Evolutionary conservation across 1,284 basidiomycete genomes (phyloP), one percentile per base, ranked within the genome.

Genomic region (Fomitiporia mediterranea): DNA sequence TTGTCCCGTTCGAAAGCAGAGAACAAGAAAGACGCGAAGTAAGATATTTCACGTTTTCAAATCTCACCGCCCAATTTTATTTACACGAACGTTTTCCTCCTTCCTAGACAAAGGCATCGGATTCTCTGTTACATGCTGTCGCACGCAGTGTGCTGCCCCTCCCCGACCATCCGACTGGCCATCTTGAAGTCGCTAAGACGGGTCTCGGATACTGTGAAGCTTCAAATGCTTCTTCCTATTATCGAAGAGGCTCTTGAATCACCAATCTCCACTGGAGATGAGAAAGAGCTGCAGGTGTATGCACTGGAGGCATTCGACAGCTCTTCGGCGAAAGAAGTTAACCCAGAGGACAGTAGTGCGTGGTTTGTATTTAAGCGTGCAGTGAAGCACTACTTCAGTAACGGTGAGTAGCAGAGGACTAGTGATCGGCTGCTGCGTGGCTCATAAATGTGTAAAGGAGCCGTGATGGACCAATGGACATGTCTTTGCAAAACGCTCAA

Each of bases 111-210:
- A 69, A 91, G 87, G 64, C 82, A 84, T 59, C 80, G 83, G 9
- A 73, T 94, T 46, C 67, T 93, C 35, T 92, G 87, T 66, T 96
- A 81, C 70, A 69, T 98, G 1, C 70, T 91, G 13, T 96, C 94
- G 2, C 96, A 98, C 68, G 76, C 88, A 49, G 77, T 82, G 35
- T 81, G 81, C 4, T 82, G 89, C 66, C 72, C 76, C 3, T 68
- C 80, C 4, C 68, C 78, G 3, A 58, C 65, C 0, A 76, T 81
- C 34, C 82, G 84, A 54, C 68, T 81, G 11, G 69, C 73, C 6
- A 70, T 98, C 1, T 73, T 98, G 23, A 72, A 70, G 39, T 77
- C 80, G 21, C 67, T 94, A 5, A 73, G 75, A 43, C 72, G 74
- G 7, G 78, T 94, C n/a, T 73, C 80, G 5, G 85, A 89, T 66